Base-by-base conservation (phyloP, 306 rosid genomes). In the Begonia fuchsioides region DNA sequence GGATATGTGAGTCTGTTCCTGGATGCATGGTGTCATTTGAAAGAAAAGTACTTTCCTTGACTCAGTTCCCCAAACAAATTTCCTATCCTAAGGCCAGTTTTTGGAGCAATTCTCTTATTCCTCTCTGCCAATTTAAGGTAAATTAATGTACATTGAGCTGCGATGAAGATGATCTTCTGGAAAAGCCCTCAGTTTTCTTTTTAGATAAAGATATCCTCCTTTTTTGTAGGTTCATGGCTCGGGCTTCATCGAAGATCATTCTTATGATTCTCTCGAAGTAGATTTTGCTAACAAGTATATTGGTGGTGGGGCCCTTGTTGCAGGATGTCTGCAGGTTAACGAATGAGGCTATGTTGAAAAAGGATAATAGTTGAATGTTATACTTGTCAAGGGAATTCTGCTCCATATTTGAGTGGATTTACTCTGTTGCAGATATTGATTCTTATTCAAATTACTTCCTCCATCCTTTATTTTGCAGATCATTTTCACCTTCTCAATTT, bases 261-360 rank as follows among this genome's bases (percentile, higher is more conserved):
- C 80, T 14, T 53, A 62, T 63, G 84, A 44, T 55, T 86, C 93
- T 62, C 63, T 84, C 51, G 95, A 90, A 79, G 94, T 90, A 15
- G 95, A 90, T 74, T 90, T 90, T 70, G 97, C 97, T 63, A 81
- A 90, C 70, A 58, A 74, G 67, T 84, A 78, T 72, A 66, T 90
- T 39, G 97, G 97, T 43, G 95, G 95, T 43, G 92, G 95, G 47
- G 93, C 87, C 71, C 97, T 88, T 54, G 58, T 54, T 5, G 70
- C 74, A 61, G 95, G 95, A 43, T 90, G 95, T 44, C 92, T 90
- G 47, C 97, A 90, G 93, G 97, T 84, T 49, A 51, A 61, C n/a
- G 61, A 17, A 18, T 56, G 43, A 52, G 49, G 17, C 45, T 57
- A 9, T 51, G 39, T n/a, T n/a, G n/a, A n/a, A n/a, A n/a, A n/a